Evolutionary conservation across 306 rosid species (phyloP).

Genomic region (Begonia loranthoides): DNA sequence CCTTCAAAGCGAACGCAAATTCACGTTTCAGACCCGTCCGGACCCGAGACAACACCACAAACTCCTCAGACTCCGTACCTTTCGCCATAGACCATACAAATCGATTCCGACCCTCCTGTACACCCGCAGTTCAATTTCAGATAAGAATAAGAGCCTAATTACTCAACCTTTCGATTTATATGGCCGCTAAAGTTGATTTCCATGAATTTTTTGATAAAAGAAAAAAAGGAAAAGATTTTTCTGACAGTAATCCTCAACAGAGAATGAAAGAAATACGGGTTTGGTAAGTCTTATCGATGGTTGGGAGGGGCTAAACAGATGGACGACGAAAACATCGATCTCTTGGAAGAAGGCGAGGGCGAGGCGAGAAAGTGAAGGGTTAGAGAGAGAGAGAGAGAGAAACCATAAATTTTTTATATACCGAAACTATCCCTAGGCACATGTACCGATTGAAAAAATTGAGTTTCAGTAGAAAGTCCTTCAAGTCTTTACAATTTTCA

Average conservation of each 20-base stretch:
- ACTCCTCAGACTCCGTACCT: slow-evolving; percentile 62
- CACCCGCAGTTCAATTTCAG: too few species aligned
- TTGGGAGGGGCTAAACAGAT: slow-evolving; percentile 2
- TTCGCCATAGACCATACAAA: slow-evolving; percentile 50
- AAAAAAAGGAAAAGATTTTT: background rate
- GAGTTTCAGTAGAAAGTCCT: background rate
- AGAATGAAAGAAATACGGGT: slow-evolving; percentile 9
- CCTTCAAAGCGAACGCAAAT: slow-evolving; percentile 51
- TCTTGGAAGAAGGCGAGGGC: slow-evolving; percentile 12
- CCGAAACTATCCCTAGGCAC: slow-evolving; percentile 11
- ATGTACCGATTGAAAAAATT: background rate
- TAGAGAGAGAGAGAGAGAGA: slow-evolving; percentile 1
- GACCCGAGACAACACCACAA: slow-evolving; percentile 45
- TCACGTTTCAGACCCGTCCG: slow-evolving; percentile 56
- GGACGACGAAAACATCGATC: slow-evolving; percentile 7
- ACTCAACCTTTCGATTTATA: background rate
- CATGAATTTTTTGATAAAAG: background rate
- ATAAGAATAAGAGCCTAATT: background rate
- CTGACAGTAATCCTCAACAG: background rate
- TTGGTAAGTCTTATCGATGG: background rate
- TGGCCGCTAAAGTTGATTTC: background rate
- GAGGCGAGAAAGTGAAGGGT: slow-evolving; percentile 7
- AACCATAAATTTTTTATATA: background rate
- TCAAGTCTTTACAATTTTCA: background rate
- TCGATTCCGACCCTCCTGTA: background rate